Evolutionary conservation across 2,329 filamentous ascomycete species (phyloP).

Genomic region (Bimuria novae-zelandiae): DNA sequence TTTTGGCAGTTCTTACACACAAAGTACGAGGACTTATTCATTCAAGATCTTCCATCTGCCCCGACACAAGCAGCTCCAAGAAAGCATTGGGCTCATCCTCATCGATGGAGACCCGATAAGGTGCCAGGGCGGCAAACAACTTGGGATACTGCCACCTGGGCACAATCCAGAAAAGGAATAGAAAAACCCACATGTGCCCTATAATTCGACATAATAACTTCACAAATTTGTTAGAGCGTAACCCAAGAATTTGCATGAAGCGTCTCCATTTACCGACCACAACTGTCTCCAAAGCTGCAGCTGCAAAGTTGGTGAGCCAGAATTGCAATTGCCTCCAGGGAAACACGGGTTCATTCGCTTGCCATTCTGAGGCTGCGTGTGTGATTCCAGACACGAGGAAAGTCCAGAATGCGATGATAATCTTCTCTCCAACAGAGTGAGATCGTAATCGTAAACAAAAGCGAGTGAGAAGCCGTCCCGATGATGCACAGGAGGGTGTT

Average conservation of each 20-base stretch:
- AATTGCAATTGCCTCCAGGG: not conserved
- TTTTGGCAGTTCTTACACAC: too few species aligned
- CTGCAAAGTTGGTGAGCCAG: constrained; percentile 9
- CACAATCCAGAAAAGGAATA: constrained; percentile 5
- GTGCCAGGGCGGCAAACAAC: not conserved
- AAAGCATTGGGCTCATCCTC: not conserved
- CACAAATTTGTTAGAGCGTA: not conserved
- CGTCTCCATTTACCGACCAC: not conserved
- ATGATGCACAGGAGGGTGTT: not conserved
- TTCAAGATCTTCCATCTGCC: too few species aligned
- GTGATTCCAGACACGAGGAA: constrained; percentile 9
- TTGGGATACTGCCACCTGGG: constrained; percentile 2
- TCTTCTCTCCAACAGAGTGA: not conserved
- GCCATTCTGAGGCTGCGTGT: constrained; percentile 5
- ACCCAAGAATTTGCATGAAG: not conserved
- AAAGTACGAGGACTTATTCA: too few species aligned
- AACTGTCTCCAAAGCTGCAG: not conserved
- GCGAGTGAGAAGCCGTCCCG: not conserved
- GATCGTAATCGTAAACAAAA: not conserved
- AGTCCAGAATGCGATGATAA: constrained; percentile 9
- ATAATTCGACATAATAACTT: not conserved
- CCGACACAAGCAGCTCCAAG: not conserved
- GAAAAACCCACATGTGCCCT: constrained; percentile 1
- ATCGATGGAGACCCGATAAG: not conserved
- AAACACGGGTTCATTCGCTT: not conserved